Conservation (phyloP, 2,329 filamentous ascomycete genomes). For the Stylonectria norvegica region DNA sequence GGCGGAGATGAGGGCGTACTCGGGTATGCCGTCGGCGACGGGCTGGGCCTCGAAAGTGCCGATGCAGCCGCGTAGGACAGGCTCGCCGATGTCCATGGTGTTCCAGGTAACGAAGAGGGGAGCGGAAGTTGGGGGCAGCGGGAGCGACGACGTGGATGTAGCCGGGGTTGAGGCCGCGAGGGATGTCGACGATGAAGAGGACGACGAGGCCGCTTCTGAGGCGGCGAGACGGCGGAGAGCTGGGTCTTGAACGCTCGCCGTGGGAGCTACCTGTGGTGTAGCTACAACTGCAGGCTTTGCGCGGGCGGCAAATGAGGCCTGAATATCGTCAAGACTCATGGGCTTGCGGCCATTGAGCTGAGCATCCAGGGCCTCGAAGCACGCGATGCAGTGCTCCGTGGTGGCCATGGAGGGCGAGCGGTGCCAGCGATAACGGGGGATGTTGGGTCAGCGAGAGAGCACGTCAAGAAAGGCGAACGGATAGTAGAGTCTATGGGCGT, state of each 20-base stretch:
- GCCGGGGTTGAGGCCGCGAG: slow-evolving; percentile 44
- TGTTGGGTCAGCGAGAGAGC: slow-evolving; percentile 3
- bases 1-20: slow-evolving; percentile 79
- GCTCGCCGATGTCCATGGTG: slow-evolving; percentile 46
- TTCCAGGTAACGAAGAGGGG: slow-evolving; percentile 98
- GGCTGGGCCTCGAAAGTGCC: slow-evolving; percentile 84
- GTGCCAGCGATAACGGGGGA: slow-evolving; percentile 4
- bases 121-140: slow-evolving; percentile 44
- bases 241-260: slow-evolving; percentile 42
- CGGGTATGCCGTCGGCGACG: slow-evolving; percentile 67
- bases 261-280: slow-evolving; percentile 15
- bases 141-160: slow-evolving; percentile 42
- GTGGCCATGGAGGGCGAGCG: slow-evolving; percentile 65
- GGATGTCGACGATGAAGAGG: slow-evolving; percentile 39
- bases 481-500: no score
- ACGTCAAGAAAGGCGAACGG: no score
- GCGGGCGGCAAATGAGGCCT: slow-evolving; percentile 58
- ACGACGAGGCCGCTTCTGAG: slow-evolving; percentile 30
- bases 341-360: slow-evolving; percentile 68
- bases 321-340: slow-evolving; percentile 64
- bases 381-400: slow-evolving; percentile 81
- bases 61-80: slow-evolving; percentile 85
- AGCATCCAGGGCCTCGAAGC: slow-evolving; percentile 82
- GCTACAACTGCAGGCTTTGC: slow-evolving; percentile 18
- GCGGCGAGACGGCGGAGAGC: slow-evolving; percentile 42